Conservation (phyloP, 1,284 basidiomycete genomes). For the Kwoniella shivajii region DNA sequence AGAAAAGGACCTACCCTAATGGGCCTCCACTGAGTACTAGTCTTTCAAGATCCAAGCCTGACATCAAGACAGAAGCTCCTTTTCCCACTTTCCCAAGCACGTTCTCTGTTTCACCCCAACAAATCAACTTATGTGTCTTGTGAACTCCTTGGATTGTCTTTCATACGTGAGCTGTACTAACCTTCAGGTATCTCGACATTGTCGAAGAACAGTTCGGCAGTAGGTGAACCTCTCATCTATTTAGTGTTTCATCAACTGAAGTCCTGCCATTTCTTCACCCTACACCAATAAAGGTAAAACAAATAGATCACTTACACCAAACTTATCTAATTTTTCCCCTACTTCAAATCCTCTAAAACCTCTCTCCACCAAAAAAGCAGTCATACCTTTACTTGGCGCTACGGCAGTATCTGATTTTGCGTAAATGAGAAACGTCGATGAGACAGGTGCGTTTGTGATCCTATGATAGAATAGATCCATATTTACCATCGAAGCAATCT, state of each 20-base stretch:
- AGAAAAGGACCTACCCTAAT: slow-evolving; percentile 53
- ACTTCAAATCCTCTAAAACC: slow-evolving; percentile 82
- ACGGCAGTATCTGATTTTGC: slow-evolving; percentile 81
- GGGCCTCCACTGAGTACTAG: slow-evolving; percentile 88
- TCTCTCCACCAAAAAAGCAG: slow-evolving; percentile 86
- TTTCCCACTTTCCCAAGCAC: slow-evolving; percentile 77
- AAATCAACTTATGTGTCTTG: not conserved
- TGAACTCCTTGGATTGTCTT: too few species aligned
- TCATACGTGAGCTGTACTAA: slow-evolving; percentile 43
- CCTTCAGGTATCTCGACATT: slow-evolving; percentile 83
- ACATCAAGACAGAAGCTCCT: slow-evolving; percentile 89
- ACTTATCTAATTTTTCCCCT: slow-evolving; percentile 88
- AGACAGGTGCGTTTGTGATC: slow-evolving; percentile 93
- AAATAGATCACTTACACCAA: slow-evolving; percentile 61
- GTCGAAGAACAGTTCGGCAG: slow-evolving; percentile 91
- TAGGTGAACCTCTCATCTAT: slow-evolving; percentile 88
- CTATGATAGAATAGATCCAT: slow-evolving; percentile 56
- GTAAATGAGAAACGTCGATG: slow-evolving; percentile 89
- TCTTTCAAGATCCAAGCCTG: slow-evolving; percentile 87
- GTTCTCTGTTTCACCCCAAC: slow-evolving; percentile 62
- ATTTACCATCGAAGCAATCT: not conserved
- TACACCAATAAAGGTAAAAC: not conserved
- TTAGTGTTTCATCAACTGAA: too few species aligned
- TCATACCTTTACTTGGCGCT: slow-evolving; percentile 76
- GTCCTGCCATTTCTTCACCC: not conserved